A percentile compares a stretch with the other conserved stretches of the same genome.
These are phyloP conservation scores for Neoarthrinium moseri DNA, from an alignment of 2,329 filamentous ascomycete genomes.

Conservation along the genomic window DNA sequence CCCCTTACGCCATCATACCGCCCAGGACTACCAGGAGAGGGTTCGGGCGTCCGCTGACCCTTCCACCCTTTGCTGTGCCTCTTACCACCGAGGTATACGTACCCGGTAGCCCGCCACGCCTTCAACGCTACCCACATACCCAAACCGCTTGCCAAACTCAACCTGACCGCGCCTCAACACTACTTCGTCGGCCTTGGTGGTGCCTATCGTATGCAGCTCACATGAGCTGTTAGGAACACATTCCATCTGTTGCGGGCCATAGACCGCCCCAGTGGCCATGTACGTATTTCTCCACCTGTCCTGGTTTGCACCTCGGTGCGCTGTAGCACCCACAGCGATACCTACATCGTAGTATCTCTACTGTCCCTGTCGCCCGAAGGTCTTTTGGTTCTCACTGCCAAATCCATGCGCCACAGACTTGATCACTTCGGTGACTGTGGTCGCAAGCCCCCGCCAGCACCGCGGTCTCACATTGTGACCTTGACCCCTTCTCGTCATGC, in stretches of 20 bases:
- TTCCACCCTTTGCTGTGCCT: not conserved
- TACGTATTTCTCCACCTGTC: no score
- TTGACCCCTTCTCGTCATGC: not conserved
- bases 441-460: not conserved
- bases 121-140: not conserved
- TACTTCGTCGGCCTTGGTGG: no score
- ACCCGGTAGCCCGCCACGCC: no score
- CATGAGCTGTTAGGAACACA: not conserved
- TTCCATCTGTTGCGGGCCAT: not conserved
- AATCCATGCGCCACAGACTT: no score
- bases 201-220: no score
- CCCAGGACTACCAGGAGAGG: not conserved
- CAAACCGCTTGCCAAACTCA: not conserved
- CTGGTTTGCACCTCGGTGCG: no score
- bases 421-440: no score
- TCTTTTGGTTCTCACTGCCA: no score
- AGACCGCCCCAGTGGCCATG: slow-evolving; percentile 2
- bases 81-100: no score
- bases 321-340: no score
- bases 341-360: no score
- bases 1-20: not conserved
- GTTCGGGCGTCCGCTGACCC: not conserved
- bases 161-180: not conserved
- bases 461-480: not conserved
- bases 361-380: no score